Base-by-base conservation (phyloP, 2,329 filamentous ascomycete genomes). In the Microsporum ferrugineum region DNA sequence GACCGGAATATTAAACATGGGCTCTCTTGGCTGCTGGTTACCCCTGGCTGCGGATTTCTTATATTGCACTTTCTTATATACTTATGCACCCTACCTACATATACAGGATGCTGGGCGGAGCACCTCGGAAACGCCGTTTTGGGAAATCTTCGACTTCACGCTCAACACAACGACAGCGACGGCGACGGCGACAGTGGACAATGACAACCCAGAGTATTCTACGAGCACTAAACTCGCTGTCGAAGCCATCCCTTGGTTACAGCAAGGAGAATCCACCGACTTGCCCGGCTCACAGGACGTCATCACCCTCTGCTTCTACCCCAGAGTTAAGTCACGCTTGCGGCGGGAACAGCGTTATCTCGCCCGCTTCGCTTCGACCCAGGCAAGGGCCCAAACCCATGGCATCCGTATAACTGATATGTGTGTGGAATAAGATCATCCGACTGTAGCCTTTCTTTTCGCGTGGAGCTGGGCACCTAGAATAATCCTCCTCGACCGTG, bases 391-490 rank as follows among this genome's bases (percentile, higher is more conserved):
- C 27, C 14, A 10, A 51, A 43, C 47, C 47, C 47, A 51, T 51
- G 47, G 23, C 47, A 51, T 51, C 47, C 47, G 47, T 29, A 51
- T 51, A 51, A 5, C 17, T 23, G 47, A 29, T 33, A 29, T 29
- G 7, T 29, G 23, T 31, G 27, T 45, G 41, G 41, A 23, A 51
- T 31, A 51, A 51, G 47, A 76, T 67, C 61, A 76, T 69, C 23
- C 69, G 62, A 12, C 71, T 69, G 64, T 79, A 77, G 0, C 71
- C 77, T 60, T 79, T 79, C 77, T 60, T 79, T 79, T 77, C 2
- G 78, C 75, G 41, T 77, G 69, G 79, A 77, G 60, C 75, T 78
- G 12, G 17, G 78, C 65, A 79, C 78, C 60, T 79, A 77, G 51
- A 80, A 64, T 8, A 33, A 51, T 29, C 23, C 23, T 51, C 47